Conservation (phyloP, 495 filamentous ascomycete genomes). For the Penicillium ucsense region DNA sequence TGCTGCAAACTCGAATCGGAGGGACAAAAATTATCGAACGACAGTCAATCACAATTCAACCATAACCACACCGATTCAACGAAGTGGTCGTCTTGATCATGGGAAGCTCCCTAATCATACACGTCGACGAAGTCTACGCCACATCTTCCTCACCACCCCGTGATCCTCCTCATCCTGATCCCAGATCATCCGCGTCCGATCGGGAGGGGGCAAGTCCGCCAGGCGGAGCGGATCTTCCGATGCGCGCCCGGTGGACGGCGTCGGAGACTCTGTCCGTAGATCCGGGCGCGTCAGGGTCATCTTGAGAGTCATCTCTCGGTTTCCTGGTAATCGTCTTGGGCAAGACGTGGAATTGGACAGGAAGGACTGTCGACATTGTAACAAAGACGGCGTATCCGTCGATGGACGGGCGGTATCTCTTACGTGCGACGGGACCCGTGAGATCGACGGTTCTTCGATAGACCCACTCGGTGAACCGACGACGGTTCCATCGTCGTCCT, state of each 20-base stretch:
- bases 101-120: constrained; percentile 18
- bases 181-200: constrained; percentile 38
- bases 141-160: constrained; percentile 45
- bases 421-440: neutral
- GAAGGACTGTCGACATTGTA: constrained; percentile 13
- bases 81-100: too few relatives aligned
- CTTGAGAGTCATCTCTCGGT: constrained; percentile 83
- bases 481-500: constrained; percentile 32
- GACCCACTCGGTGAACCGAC: constrained; percentile 16
- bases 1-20: too few relatives aligned
- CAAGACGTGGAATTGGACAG: constrained; percentile 9
- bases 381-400: constrained; percentile 6
- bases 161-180: constrained; percentile 30
- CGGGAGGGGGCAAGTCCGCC: constrained; percentile 38
- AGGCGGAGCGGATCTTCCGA: constrained; percentile 49
- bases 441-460: constrained; percentile 5
- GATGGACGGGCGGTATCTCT: constrained; percentile 10
- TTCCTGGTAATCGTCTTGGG: constrained; percentile 14
- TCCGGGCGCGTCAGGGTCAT: constrained; percentile 92
- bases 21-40: too few relatives aligned
- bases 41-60: too few relatives aligned
- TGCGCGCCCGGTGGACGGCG: constrained; percentile 36
- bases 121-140: constrained; percentile 35
- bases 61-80: too few relatives aligned
- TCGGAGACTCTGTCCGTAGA: constrained; percentile 56